A percentile compares a stretch with the other conserved stretches of the same genome.
Evolutionary conservation across 805 yeast genomes (phyloP).

Genomic region (Grigorovia jiainica): DNA sequence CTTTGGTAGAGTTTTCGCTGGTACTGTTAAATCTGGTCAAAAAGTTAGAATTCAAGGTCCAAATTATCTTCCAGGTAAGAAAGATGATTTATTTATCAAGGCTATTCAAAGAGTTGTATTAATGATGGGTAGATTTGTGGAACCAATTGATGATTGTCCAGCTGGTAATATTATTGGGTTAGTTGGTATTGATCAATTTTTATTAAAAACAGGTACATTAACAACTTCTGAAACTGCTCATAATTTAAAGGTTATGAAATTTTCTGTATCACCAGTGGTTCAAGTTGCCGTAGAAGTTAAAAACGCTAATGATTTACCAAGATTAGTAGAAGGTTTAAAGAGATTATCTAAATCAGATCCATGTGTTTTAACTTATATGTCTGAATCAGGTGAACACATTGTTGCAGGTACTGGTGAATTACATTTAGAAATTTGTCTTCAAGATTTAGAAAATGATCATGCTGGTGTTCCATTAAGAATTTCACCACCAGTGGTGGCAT

Average conservation of each 20-base stretch:
- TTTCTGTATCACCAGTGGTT: conserved; percentile 99
- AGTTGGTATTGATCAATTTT: conserved; percentile 99
- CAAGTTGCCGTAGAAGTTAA: conserved; percentile 99
- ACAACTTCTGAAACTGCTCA: conserved; percentile 95
- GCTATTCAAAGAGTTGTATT: conserved; percentile 97
- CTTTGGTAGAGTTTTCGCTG: conserved; percentile 99
- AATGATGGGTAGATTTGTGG: conserved; percentile 99
- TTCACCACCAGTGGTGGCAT: conserved; percentile 95
- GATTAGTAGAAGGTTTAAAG: conserved; percentile 99
- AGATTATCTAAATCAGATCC: conserved; percentile 99
- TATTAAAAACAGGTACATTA: conserved; percentile 97
- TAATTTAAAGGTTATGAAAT: conserved; percentile 99
- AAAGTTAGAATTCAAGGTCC: conserved; percentile 99
- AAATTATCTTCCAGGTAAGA: conserved; percentile 97
- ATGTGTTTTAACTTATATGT: conserved; percentile 82
- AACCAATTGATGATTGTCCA: conserved; percentile 98
- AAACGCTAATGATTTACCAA: conserved; percentile 98
- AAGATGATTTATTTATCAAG: conserved; percentile 94
- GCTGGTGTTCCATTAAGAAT: conserved; percentile 98
- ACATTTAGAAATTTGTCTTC: conserved; percentile 95
- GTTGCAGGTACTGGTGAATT: conserved; percentile 99
- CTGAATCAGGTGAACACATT: conserved; percentile 97
- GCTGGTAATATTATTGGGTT: conserved; percentile 99
- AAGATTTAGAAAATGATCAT: conserved; percentile 95
- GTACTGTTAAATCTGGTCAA: conserved; percentile 98